phyloP scores from a whole-genome alignment of 78 protist species.

The Dictyostelium purpureum region DNA sequence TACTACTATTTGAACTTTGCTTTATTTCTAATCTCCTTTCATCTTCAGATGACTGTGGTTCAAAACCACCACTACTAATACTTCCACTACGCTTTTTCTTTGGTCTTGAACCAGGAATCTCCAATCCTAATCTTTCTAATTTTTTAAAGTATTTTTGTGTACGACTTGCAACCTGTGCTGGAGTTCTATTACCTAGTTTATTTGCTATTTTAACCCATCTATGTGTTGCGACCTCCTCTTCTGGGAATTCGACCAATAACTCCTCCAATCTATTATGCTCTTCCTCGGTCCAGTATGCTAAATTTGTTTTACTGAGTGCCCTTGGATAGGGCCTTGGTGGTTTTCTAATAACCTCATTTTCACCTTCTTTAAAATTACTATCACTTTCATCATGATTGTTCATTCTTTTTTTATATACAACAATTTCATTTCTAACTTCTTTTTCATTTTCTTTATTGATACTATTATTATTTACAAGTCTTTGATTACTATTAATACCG shows the following conservation, averaged over 20 bases:
- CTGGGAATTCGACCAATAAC: conserved; percentile 38
- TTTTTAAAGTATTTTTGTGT: conserved; percentile 76
- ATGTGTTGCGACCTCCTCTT: conserved; percentile 64
- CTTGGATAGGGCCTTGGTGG: no score
- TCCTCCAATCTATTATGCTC: conserved; percentile 69
- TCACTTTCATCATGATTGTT: neutral
- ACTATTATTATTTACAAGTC: neutral
- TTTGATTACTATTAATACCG: neutral
- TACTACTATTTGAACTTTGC: neutral
- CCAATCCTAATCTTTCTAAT: conserved; percentile 27
- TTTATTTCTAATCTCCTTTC: conserved; percentile 1
- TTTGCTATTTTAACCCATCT: conserved; percentile 72
- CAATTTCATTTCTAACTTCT: no score
- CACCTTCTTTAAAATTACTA: no score
- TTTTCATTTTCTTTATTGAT: neutral
- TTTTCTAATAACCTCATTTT: no score
- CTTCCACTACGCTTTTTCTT: neutral
- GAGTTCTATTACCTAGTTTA: conserved; percentile 36
- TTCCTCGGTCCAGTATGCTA: conserved; percentile 61
- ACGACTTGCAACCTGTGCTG: conserved; percentile 77
- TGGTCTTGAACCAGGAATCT: conserved; percentile 10
- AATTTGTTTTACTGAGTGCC: no score
- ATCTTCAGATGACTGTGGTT: neutral
- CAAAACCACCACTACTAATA: no score
- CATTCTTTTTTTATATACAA: no score